Base-by-base conservation (phyloP, 2,329 filamentous ascomycete species). In the Apiospora pterosperma region DNA sequence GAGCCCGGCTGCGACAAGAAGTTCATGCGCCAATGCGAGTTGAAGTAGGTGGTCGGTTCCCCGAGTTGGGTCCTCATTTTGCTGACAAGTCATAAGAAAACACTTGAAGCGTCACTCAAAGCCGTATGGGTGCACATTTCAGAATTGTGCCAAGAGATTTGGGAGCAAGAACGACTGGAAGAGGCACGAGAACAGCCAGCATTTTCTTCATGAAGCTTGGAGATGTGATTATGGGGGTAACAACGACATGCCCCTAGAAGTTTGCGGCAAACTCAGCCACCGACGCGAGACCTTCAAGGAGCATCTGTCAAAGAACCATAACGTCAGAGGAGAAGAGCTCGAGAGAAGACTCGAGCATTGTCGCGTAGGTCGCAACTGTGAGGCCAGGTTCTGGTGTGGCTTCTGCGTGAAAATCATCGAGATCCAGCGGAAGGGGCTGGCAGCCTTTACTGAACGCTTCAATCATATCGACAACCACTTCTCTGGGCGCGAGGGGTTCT, bases 111-210 rank as follows among this genome's bases (percentile, higher is more conserved):
- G 93, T 1, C 94, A 97, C 75, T 84, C 86, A 8, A 89, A 88
- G 68, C 94, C 93, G 0, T 97, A 95, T 67, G 89, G 88, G 14
- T 97, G 94, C 76, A 97, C 93, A 0, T 91, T 89, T 68, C 77
- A 81, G 10, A 77, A 79, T 36, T 97, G 94, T 72, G 76, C 78
- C 60, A 93, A 92, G 72, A 81, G 75, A 0, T 97, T 97, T 69
- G 94, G 94, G n/a, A 94, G 91, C 76, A 97, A 97, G 74, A 94
- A 93, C 65, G 94, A 97, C 76, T 97, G 88, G 94, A 97, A 96
- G 74, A 88, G 94, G 1, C 94, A 97, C 72, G 95, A 97, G 73
- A 90, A 88, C 68, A 88, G 86, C 19, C 91, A 95, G 72, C 93
- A 97, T 74, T 88, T 86, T 66, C 86, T 90, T 65, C 76, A 85